These are phyloP conservation scores for Theileria orientalis DNA, from an alignment of 169 alveolate species.

Conservation along the genomic window DNA sequence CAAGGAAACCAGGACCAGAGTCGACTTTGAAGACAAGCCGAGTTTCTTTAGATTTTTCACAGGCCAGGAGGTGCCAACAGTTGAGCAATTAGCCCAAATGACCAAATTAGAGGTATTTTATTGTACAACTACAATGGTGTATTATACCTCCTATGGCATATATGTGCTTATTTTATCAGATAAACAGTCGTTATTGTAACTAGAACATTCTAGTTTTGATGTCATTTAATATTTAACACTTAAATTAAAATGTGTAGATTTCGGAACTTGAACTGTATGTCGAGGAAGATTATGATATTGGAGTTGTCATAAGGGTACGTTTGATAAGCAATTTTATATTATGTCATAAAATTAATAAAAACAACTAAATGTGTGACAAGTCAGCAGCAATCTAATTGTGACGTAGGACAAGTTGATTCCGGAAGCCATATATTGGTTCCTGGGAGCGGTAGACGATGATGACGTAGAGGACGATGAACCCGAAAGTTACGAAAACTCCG, in stretches of 20 bases:
- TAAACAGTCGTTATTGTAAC: no score
- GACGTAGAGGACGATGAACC: constrained; percentile 78
- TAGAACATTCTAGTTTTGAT: no score
- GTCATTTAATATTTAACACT: no score
- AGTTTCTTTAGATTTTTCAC: constrained; percentile 80
- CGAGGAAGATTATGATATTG: constrained; percentile 80
- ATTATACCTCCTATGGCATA: constrained; percentile 42
- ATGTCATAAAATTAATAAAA: no score
- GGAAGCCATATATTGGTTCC: constrained; percentile 77
- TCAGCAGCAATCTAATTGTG: not conserved
- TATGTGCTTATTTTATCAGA: no score
- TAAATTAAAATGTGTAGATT: constrained; percentile 64
- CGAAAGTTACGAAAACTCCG: constrained; percentile 60
- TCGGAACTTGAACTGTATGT: constrained; percentile 79
- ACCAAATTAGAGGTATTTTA: constrained; percentile 54
- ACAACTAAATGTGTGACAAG: not conserved
- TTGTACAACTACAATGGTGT: constrained; percentile 25
- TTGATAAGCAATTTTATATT: not conserved
- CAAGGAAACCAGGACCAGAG: constrained; percentile 73
- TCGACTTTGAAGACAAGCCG: constrained; percentile 75
- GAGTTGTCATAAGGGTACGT: constrained; percentile 70
- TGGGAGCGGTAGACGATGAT: constrained; percentile 77
- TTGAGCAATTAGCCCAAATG: constrained; percentile 55
- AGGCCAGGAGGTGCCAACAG: constrained; percentile 66
- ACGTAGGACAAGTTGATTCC: constrained; percentile 74